These are phyloP conservation scores for Hirsutella rhossiliensis DNA, from an alignment of 2,329 filamentous ascomycete species.

Conservation along the genomic window DNA sequence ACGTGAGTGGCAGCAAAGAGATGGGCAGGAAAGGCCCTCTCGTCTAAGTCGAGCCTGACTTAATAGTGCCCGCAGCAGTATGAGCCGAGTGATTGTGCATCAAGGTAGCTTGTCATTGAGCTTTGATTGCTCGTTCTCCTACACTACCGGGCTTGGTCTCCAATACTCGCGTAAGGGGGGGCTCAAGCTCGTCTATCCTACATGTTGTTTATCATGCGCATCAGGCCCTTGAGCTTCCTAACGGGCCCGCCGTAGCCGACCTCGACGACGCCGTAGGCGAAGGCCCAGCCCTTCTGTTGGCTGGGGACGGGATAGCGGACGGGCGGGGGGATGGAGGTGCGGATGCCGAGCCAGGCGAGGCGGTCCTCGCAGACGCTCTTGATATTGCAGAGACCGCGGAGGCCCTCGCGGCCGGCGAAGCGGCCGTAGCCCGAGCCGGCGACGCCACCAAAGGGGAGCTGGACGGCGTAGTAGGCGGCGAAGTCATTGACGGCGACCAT, in stretches of 20 bases:
- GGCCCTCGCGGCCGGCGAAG: conserved; percentile 82
- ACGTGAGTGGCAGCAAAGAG: too few relatives aligned
- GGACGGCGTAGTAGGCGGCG: conserved; percentile 82
- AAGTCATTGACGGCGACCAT: conserved; percentile 98
- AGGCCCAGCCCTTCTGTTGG: conserved; percentile 52
- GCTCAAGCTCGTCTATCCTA: conserved; percentile 8
- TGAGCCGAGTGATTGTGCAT: too few relatives aligned
- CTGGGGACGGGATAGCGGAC: conserved; percentile 70
- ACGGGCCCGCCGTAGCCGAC: conserved; percentile 40
- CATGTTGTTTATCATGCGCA: conserved; percentile 30
- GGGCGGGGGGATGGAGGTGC: conserved; percentile 69
- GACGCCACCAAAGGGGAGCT: conserved; percentile 89
- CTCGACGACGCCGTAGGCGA: conserved; percentile 48
- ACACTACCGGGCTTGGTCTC: too few relatives aligned
- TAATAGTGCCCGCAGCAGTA: too few relatives aligned
- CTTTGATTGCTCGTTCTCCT: too few relatives aligned
- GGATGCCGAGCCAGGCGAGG: conserved; percentile 44
- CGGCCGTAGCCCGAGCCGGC: conserved; percentile 82
- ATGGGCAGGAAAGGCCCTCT: too few relatives aligned
- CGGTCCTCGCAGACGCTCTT: conserved; percentile 80
- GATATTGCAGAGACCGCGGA: conserved; percentile 72
- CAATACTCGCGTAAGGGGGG: background rate
- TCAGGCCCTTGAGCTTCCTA: conserved; percentile 27
- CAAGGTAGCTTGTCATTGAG: too few relatives aligned
- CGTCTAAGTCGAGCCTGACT: too few relatives aligned